These are phyloP conservation scores for Neurospora sp. DNA, from an alignment of 495 filamentous ascomycete genomes.

Conservation along the genomic window DNA sequence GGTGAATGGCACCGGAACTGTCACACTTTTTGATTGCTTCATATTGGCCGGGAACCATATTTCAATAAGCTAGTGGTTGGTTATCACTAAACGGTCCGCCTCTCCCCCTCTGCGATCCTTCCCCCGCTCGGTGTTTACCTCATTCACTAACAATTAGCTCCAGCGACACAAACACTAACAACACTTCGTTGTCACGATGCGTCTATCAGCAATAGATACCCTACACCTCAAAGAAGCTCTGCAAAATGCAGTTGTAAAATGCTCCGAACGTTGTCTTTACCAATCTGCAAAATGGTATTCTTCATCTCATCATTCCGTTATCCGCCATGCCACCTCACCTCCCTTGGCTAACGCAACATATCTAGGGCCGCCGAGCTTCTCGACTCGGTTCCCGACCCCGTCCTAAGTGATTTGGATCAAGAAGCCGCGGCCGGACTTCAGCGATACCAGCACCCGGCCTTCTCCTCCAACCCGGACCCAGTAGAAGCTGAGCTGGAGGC, in stretches of 20 bases:
- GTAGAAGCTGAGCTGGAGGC: constrained; percentile 69
- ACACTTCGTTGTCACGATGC: constrained; percentile 10
- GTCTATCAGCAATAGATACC: constrained; percentile 36
- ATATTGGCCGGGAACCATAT: background rate
- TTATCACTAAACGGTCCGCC: background rate
- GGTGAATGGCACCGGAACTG: background rate
- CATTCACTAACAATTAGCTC: background rate
- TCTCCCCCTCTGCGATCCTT: background rate
- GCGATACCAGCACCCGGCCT: constrained; percentile 32
- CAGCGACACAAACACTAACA: background rate
- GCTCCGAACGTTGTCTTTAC: constrained; percentile 90
- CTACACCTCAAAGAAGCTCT: constrained; percentile 49
- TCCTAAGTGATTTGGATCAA: constrained; percentile 28
- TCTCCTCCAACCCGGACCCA: constrained; percentile 43
- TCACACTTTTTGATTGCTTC: background rate
- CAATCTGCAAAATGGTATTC: constrained; percentile 91
- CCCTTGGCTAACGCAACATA: background rate
- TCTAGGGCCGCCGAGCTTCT: constrained; percentile 89
- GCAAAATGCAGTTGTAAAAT: constrained; percentile 76
- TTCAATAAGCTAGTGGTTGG: background rate
- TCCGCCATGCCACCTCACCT: background rate
- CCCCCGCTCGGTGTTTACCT: background rate
- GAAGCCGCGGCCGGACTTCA: constrained; percentile 21
- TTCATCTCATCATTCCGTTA: background rate
- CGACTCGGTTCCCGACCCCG: constrained; percentile 54